Evolutionary conservation across 306 rosid species (phyloP), one percentile per base, ranked within the genome.

Genomic region (Nissolia schottii): DNA sequence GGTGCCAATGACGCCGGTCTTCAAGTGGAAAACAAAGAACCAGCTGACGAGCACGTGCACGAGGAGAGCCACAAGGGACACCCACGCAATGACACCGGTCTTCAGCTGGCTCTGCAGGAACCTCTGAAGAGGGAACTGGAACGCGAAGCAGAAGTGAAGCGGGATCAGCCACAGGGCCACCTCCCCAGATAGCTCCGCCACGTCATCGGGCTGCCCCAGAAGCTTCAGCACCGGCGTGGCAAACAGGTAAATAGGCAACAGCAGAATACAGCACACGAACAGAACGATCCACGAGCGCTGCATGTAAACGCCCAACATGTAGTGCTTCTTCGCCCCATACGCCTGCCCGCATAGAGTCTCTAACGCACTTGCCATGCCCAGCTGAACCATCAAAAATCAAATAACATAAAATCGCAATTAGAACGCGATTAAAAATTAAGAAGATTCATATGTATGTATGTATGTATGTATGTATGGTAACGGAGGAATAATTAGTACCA

Each of bases 261-360:
- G 70, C 3, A 80, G 13, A 23, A 88, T 27, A 13, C 82, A 56
- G 18, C 74, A 79, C 6, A 72, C 1, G 48, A 65, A 74, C 20
- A 86, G 77, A 20, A 86, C 84, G 15, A 84, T 70, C 90, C 93
- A 86, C 6, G 87, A 88, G 1, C 93, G 84, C 48, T 88, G 90
- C 85, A 88, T 71, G 61, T 88, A 86, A 6, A 86, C 74, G 1
- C 93, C 93, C 32, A 88, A 67, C 89, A 86, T 88, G 74, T 79
- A 28, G 60, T 82, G 77, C 43, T 84, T 77, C 78, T 86, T 83
- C 0, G 89, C 90, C 9, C 93, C 93, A 35, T 25, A 88, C 3
- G 90, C 93, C 72, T 88, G 93, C 12, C 93, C 90, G 4, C 90
- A 88, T 0, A 85, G 80, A 0, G 90, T 88, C 53, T 88, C 88